phyloP scores from a whole-genome alignment of 2,329 filamentous ascomycete species.

The Macroventuria anomochaeta region DNA sequence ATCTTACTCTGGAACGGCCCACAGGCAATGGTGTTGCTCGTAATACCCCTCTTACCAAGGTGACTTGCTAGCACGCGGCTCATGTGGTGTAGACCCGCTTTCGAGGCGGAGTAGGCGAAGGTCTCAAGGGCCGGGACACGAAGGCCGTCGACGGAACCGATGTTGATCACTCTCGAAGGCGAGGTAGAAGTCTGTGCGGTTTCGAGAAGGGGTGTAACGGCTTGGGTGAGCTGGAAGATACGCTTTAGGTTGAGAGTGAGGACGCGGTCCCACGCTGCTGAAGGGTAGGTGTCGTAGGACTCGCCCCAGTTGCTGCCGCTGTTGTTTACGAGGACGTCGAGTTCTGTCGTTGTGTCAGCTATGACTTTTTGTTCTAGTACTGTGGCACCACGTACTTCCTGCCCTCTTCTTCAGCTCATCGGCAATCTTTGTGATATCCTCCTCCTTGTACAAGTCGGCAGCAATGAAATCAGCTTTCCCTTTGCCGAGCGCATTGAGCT shows the following conservation, averaged over 20 bases:
- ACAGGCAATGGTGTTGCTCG: slow-evolving; percentile 73
- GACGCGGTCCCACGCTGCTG: slow-evolving; percentile 61
- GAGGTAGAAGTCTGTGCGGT: slow-evolving; percentile 53
- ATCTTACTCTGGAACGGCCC: slow-evolving; percentile 75
- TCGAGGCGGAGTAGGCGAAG: slow-evolving; percentile 65
- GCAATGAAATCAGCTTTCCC: slow-evolving; percentile 66
- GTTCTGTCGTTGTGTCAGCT: slow-evolving; percentile 41
- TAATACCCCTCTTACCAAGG: slow-evolving; percentile 66
- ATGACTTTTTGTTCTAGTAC: background rate
- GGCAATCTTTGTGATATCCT: slow-evolving; percentile 64
- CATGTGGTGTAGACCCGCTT: slow-evolving; percentile 70
- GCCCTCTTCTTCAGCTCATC: slow-evolving; percentile 63
- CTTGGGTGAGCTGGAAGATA: slow-evolving; percentile 69
- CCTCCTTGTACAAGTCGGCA: slow-evolving; percentile 68
- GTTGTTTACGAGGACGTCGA: slow-evolving; percentile 72
- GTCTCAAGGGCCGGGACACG: slow-evolving; percentile 66
- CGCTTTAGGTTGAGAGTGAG: slow-evolving; percentile 68
- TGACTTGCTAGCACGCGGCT: slow-evolving; percentile 69
- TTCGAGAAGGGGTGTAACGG: slow-evolving; percentile 68
- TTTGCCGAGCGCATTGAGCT: slow-evolving; percentile 61
- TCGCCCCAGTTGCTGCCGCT: slow-evolving; percentile 70
- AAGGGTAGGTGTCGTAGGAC: slow-evolving; percentile 64
- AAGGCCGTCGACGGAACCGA: slow-evolving; percentile 69
- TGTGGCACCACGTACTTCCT: slow-evolving; percentile 38
- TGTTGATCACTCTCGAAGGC: slow-evolving; percentile 68